Conservation (phyloP, 2,329 filamentous ascomycete genomes). For the Cryoendolithus antarcticus region DNA sequence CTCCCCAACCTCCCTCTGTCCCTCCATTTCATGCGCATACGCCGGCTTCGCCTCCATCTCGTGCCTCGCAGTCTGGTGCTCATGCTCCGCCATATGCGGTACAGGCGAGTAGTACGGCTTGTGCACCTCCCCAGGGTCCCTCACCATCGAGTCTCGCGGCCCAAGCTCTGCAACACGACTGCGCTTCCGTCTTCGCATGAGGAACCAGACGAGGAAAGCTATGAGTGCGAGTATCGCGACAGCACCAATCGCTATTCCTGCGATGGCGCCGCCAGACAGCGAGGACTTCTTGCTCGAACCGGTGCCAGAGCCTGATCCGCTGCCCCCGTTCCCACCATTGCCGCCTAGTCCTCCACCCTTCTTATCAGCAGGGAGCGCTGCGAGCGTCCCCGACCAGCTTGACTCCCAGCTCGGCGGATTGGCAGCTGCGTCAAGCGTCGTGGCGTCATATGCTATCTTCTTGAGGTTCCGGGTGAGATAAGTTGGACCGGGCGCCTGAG, state of each 20-base stretch:
- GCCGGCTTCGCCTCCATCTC: conserved; percentile 1
- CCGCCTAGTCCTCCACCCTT: no score
- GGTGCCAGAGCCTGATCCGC: conserved; percentile 9
- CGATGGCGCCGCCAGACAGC: conserved; percentile 21
- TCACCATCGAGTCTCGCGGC: no score
- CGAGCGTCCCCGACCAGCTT: conserved; percentile 7
- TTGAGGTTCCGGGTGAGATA: not conserved
- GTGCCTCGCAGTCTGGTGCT: not conserved
- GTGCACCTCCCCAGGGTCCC: not conserved
- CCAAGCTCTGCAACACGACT: not conserved
- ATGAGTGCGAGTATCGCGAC: conserved; percentile 13
- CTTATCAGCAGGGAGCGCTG: conserved; percentile 2
- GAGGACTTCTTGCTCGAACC: conserved; percentile 15
- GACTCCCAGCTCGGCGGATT: conserved; percentile 9
- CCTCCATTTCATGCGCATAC: conserved; percentile 1
- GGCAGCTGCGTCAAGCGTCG: conserved; percentile 2
- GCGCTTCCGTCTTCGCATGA: conserved; percentile 6
- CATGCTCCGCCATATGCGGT: conserved; percentile 1
- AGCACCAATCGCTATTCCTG: conserved; percentile 25
- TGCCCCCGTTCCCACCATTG: not conserved
- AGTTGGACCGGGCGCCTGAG: conserved; percentile 3
- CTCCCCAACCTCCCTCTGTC: not conserved
- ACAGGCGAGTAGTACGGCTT: not conserved
- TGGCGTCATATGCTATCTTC: conserved; percentile 3
- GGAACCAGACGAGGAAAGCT: conserved; percentile 5